These are phyloP conservation scores for Pseudognaphalium luteoalbum DNA, from an alignment of 129 eudicot genomes.

Conservation along the genomic window DNA sequence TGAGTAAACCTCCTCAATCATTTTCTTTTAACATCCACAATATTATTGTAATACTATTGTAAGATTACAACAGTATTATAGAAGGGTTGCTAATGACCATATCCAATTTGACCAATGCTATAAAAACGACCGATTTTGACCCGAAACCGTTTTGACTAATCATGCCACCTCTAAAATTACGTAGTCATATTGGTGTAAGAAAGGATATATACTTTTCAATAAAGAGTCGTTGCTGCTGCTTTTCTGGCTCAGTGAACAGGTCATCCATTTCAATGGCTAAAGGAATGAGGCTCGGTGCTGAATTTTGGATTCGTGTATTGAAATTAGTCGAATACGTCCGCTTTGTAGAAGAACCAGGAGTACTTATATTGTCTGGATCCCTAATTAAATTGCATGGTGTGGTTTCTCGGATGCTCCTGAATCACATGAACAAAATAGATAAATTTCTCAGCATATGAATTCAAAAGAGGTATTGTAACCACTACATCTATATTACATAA, in stretches of 20 bases:
- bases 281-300: conserved; percentile 39
- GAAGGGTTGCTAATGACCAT: not conserved
- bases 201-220: conserved; percentile 44
- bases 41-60: not conserved
- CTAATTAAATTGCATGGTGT: conserved; percentile 64
- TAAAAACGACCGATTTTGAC: not conserved
- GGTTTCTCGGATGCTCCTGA: conserved; percentile 55
- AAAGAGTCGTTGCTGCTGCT: conserved; percentile 53
- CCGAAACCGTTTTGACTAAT: not conserved
- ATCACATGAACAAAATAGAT: not conserved
- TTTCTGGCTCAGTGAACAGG: conserved; percentile 48
- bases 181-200: not conserved
- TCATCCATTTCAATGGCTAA: conserved; percentile 49
- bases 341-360: conserved; percentile 51
- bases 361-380: conserved; percentile 42
- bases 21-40: not conserved
- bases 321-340: conserved; percentile 28
- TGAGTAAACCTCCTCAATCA: not conserved
- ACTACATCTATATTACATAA: conserved; percentile 34
- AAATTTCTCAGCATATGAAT: not conserved
- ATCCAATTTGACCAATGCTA: not conserved
- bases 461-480: conserved; percentile 26
- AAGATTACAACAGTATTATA: too few relatives aligned
- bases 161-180: not conserved
- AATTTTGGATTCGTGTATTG: conserved; percentile 32